Conservation (phyloP, 805 yeast species). For the Clavispora phyllophila region DNA sequence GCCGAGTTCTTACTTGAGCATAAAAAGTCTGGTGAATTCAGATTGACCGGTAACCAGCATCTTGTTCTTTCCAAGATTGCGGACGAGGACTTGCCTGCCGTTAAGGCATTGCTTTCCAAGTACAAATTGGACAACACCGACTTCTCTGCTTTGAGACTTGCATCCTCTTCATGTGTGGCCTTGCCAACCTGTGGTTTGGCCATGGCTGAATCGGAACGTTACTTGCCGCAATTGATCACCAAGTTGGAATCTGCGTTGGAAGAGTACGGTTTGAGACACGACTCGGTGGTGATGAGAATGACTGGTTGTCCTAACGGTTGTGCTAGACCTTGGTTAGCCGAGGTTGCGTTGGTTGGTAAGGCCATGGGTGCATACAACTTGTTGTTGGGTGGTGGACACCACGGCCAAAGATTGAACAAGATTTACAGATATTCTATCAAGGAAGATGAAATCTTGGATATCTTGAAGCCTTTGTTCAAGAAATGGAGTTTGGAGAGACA, state of each 20-base stretch:
- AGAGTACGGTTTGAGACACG: constrained; percentile 90
- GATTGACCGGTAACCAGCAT: constrained; percentile 96
- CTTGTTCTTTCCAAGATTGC: constrained; percentile 67
- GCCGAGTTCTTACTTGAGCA: constrained; percentile 61
- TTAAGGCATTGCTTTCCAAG: constrained; percentile 61
- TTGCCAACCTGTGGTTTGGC: constrained; percentile 98
- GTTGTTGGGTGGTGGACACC: constrained; percentile 93
- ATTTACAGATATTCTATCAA: constrained; percentile 81
- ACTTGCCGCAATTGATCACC: constrained; percentile 73
- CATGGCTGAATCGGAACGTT: constrained; percentile 97
- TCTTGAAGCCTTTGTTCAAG: constrained; percentile 81
- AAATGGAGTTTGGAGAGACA: constrained; percentile 89
- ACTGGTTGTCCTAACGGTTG: constrained; percentile 99
- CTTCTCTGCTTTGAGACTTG: constrained; percentile 77
- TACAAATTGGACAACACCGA: constrained; percentile 81
- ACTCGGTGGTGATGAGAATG: constrained; percentile 94
- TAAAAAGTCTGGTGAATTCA: constrained; percentile 70
- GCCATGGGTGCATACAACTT: constrained; percentile 90
- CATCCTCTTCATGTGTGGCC: constrained; percentile 96
- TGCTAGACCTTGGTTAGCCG: constrained; percentile 98
- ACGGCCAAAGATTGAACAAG: constrained; percentile 89
- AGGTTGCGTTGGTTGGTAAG: constrained; percentile 91
- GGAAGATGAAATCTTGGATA: constrained; percentile 80
- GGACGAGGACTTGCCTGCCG: constrained; percentile 57
- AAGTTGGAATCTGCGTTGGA: constrained; percentile 85